Evolutionary conservation across 805 yeast species (phyloP).

Genomic region (Kurtzmaniella cleridarum): DNA sequence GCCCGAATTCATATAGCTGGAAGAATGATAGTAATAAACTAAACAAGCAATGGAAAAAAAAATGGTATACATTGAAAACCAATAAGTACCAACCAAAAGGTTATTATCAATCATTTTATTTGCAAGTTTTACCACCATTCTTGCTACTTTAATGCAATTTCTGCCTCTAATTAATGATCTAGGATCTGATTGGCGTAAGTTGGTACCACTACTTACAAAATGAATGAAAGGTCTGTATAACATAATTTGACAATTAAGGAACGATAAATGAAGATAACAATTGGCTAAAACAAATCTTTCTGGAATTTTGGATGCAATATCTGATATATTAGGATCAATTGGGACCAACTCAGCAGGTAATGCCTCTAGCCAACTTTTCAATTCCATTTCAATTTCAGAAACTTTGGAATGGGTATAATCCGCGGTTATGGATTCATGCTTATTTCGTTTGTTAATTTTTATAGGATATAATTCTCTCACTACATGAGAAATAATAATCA

Average conservation of each 20-base stretch:
- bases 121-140: slow-evolving; percentile 75
- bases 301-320: slow-evolving; percentile 26
- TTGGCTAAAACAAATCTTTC: slow-evolving; percentile 66
- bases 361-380: slow-evolving; percentile 65
- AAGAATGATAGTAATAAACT: slow-evolving; percentile 69
- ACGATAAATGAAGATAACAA: slow-evolving; percentile 65
- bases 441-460: slow-evolving; percentile 31
- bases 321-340: slow-evolving; percentile 46
- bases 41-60: slow-evolving; percentile 86
- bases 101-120: slow-evolving; percentile 71
- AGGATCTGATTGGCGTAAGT: slow-evolving; percentile 38
- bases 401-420: slow-evolving; percentile 42
- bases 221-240: slow-evolving; percentile 87
- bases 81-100: slow-evolving; percentile 76
- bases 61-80: slow-evolving; percentile 87
- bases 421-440: slow-evolving; percentile 17
- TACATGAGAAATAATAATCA: slow-evolving; percentile 65
- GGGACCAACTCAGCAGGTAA: slow-evolving; percentile 72
- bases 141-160: slow-evolving; percentile 78
- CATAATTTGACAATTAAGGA: slow-evolving; percentile 71
- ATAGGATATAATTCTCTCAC: slow-evolving; percentile 73
- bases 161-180: slow-evolving; percentile 69
- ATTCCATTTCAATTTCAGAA: slow-evolving; percentile 59
- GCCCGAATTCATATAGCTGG: slow-evolving; percentile 25
- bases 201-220: slow-evolving; percentile 56